These are phyloP conservation scores for Lithospermum erythrorhizon DNA, from an alignment of 257 asterid genomes.

Conservation along the genomic window DNA sequence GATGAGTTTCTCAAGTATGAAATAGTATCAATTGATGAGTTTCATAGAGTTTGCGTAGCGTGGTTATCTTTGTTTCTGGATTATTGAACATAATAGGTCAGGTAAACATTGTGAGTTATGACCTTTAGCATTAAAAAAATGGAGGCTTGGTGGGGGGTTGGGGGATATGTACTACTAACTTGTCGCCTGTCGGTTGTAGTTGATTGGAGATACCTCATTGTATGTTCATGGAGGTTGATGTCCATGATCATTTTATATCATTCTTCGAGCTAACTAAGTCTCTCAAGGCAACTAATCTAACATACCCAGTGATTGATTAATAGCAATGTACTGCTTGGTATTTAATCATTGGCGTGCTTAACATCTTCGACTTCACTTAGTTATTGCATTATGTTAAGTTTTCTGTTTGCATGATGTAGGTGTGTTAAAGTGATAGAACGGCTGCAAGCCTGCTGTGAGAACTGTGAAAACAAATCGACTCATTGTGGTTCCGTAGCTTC, in stretches of 20 bases:
- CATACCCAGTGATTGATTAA: not conserved
- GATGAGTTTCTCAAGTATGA: too few species aligned
- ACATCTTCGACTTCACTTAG: not conserved
- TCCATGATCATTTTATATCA: not conserved
- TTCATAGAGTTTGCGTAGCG: too few species aligned
- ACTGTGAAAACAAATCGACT: conserved; percentile 73
- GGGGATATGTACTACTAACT: too few species aligned
- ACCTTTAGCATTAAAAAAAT: too few species aligned
- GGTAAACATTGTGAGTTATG: too few species aligned
- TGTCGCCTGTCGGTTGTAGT: too few species aligned
- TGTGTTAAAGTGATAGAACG: conserved; percentile 64
- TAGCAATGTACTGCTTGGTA: too few species aligned
- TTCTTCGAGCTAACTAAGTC: not conserved
- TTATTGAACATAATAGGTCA: too few species aligned
- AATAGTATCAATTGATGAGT: too few species aligned
- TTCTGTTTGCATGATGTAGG: conserved; percentile 45
- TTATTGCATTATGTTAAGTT: conserved; percentile 3
- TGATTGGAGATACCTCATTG: too few species aligned
- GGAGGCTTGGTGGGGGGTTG: too few species aligned
- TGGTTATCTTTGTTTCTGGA: too few species aligned
- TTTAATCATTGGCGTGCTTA: not conserved
- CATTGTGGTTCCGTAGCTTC: conserved; percentile 86
- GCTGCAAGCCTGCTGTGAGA: conserved; percentile 76
- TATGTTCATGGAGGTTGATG: not conserved
- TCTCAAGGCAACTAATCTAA: not conserved